Evolutionary conservation across 2,329 filamentous ascomycete genomes (phyloP).

Genomic region (Colletotrichum godetiae): DNA sequence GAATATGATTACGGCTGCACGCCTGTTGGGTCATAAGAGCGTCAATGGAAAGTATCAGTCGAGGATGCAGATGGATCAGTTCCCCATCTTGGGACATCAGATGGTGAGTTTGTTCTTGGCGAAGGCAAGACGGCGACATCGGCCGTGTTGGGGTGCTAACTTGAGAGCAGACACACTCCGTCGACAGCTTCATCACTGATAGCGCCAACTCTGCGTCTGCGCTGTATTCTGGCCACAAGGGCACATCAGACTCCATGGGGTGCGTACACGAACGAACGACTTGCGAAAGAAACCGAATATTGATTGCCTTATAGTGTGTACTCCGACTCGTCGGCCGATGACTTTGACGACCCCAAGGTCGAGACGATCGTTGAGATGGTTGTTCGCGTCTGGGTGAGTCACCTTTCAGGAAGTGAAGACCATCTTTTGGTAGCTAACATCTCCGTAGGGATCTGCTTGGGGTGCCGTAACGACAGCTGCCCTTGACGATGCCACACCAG

Average conservation of each 20-base stretch:
- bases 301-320: conserved; percentile 65
- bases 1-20: conserved; percentile 82
- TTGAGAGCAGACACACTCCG: conserved; percentile 72
- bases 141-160: neutral
- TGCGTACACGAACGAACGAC: conserved; percentile 43
- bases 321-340: conserved; percentile 77
- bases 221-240: conserved; percentile 86
- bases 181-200: conserved; percentile 88
- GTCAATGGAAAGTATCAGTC: conserved; percentile 87
- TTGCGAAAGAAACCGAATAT: neutral
- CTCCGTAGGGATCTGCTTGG: conserved; percentile 61
- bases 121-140: fast-evolving
- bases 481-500: conserved; percentile 85
- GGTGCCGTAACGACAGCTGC: conserved; percentile 81
- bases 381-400: conserved; percentile 72
- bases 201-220: conserved; percentile 87
- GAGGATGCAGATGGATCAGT: conserved; percentile 81
- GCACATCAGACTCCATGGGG: conserved; percentile 83
- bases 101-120: conserved; percentile 68
- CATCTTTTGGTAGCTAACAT: neutral
- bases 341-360: conserved; percentile 87
- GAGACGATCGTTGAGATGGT: conserved; percentile 88
- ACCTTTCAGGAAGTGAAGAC: conserved; percentile 21
- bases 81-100: conserved; percentile 85
- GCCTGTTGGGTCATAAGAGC: conserved; percentile 82